Base-by-base conservation (phyloP, 179 eudicot species). In the Heliamphora ciliata region DNA sequence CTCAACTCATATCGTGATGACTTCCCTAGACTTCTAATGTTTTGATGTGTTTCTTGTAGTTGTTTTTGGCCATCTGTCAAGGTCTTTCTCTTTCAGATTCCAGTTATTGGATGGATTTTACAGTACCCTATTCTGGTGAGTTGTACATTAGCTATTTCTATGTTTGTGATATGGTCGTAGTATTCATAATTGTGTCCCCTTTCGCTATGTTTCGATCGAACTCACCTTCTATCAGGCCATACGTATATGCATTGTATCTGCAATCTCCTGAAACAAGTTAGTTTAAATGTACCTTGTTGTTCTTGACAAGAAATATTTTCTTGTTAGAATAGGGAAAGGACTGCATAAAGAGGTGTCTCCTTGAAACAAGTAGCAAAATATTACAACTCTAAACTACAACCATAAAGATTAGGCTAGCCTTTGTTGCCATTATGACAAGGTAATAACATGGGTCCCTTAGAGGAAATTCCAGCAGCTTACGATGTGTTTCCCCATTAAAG, bases 41-140 rank as follows among this genome's bases (percentile, higher is more conserved):
- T 48, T 83, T 52, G 1, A 4, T 60, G 4, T 59, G 55, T 64
- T 76, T 52, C 5, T 46, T 81, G 67, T 81, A 90, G 92, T 73
- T 90, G 89, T 76, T 90, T 90, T 84, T 88, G 92, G 90, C 87
- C 92, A 24, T 85, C 92, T 44, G 64, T 90, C 48, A 88, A 84
- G 89, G 86, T 80, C 52, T 90, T 88, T 80, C 86, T 88, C 81
- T 90, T 69, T 79, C 92, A 90, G 81, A 87, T 90, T 82, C 92
- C 92, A 9, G 87, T 86, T 69, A 24, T 90, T 84, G 92, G 92
- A 79, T 88, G 90, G 92, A 80, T 86, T 82, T 63, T 88, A 40
- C 87, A 83, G 77, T 90, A 83, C 78, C 86, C 82, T 83, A 74
- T 82, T 70, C 79, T 75, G 86, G 90, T 90, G 77, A 87, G 87